A percentile compares a stretch with the other conserved stretches of the same genome.
Conservation (phyloP, 2,329 filamentous ascomycete species). For the Capronia coronata region DNA sequence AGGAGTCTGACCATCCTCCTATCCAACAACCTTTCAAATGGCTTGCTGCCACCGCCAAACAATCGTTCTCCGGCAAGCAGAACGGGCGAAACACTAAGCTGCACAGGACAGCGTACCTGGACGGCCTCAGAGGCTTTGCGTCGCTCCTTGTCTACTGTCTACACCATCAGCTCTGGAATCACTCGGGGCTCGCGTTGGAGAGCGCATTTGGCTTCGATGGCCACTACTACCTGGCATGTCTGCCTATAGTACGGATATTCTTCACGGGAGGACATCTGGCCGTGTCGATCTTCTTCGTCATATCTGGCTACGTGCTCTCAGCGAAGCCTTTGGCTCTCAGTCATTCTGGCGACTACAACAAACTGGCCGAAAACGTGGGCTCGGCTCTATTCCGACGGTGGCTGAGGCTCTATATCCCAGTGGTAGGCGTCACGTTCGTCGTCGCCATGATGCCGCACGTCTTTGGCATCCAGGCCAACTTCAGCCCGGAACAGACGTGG, state of each 20-base stretch:
- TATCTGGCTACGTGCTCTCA: constrained; percentile 50
- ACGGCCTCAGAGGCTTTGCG: constrained; percentile 61
- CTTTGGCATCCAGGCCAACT: constrained; percentile 42
- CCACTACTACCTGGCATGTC: constrained; percentile 44
- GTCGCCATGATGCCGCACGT: constrained; percentile 44
- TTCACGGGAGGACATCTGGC: constrained; percentile 44
- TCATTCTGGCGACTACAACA: constrained; percentile 37
- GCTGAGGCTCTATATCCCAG: constrained; percentile 40
- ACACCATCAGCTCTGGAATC: constrained; percentile 55
- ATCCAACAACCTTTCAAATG: not conserved
- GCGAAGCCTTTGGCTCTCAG: constrained; percentile 42
- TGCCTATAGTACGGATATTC: constrained; percentile 55
- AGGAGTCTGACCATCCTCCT: not conserved
- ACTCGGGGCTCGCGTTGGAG: constrained; percentile 44
- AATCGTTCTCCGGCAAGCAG: not conserved
- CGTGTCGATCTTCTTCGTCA: constrained; percentile 45
- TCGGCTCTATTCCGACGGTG: constrained; percentile 48
- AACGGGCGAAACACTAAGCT: not conserved
- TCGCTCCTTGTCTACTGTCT: constrained; percentile 62
- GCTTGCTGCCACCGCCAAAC: not conserved
- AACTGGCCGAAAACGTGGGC: constrained; percentile 40
- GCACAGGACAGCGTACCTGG: constrained; percentile 50
- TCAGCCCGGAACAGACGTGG: constrained; percentile 10
- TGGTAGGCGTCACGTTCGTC: not conserved
- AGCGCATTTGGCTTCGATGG: constrained; percentile 48